These are phyloP conservation scores for Pichia sp. DNA, from an alignment of 1,139 yeast genomes.

Conservation along the genomic window DNA sequence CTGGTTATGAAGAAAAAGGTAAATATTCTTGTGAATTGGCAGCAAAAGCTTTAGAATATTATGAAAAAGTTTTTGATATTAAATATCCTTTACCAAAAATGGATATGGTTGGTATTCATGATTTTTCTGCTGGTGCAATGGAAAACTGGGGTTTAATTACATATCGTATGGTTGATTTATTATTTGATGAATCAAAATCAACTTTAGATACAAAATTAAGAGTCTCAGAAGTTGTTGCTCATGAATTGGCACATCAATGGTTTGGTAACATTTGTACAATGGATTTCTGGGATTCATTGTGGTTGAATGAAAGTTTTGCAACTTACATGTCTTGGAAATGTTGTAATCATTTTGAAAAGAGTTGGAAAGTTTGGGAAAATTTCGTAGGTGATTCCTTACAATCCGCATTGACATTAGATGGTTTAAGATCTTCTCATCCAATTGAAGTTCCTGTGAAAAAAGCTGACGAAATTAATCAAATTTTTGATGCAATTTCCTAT, in stretches of 20 bases:
- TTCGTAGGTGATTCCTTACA: slow-evolving; percentile 50
- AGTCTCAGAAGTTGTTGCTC: slow-evolving; percentile 55
- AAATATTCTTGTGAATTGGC: slow-evolving; percentile 47
- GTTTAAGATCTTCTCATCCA: slow-evolving; percentile 53
- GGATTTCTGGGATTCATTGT: slow-evolving; percentile 61
- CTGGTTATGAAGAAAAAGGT: slow-evolving; percentile 49
- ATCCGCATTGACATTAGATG: slow-evolving; percentile 47
- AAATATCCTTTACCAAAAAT: slow-evolving; percentile 55
- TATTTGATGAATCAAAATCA: slow-evolving; percentile 42
- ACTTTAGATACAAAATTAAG: slow-evolving; percentile 42
- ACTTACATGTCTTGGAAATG: slow-evolving; percentile 55
- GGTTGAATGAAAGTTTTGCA: slow-evolving; percentile 61
- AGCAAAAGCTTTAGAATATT: slow-evolving; percentile 48
- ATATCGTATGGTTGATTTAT: slow-evolving; percentile 48
- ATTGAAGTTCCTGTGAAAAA: slow-evolving; percentile 52
- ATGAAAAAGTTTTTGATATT: slow-evolving; percentile 47
- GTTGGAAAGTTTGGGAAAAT: slow-evolving; percentile 55
- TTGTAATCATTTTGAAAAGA: slow-evolving; percentile 47
- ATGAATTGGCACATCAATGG: slow-evolving; percentile 62
- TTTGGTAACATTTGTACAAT: slow-evolving; percentile 58
- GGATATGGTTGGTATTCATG: slow-evolving; percentile 55
- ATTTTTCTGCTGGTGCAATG: slow-evolving; percentile 58
- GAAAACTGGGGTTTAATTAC: slow-evolving; percentile 58
- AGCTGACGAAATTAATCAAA: slow-evolving; percentile 53
- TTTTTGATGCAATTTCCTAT: slow-evolving; percentile 53